A percentile compares a stretch with the other conserved stretches of the same genome.
Evolutionary conservation across 169 alveolate species (phyloP).

Genomic region (Cryptosporidium canis): DNA sequence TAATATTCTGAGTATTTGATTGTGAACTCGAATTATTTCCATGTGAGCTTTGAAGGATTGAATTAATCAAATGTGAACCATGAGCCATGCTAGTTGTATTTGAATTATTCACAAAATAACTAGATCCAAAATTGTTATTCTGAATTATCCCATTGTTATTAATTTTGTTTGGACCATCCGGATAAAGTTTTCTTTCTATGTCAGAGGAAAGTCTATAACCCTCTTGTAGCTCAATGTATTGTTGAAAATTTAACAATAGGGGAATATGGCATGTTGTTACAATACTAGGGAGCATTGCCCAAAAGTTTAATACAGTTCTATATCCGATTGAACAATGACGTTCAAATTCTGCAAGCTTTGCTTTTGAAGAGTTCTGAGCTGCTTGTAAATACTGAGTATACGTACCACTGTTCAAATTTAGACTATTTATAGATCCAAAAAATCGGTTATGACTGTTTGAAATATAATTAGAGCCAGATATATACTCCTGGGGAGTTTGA

Average conservation of each 20-base stretch:
- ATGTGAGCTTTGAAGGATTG: conserved; percentile 1
- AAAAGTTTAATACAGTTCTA: conserved; percentile 68
- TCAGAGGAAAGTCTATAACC: conserved; percentile 74
- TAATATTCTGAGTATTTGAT: not conserved
- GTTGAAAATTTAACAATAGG: conserved; percentile 76
- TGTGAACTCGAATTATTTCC: not conserved
- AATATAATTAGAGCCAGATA: not conserved
- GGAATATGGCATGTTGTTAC: conserved; percentile 73
- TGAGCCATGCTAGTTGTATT: not conserved
- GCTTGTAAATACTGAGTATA: conserved; percentile 21
- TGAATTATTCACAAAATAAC: not conserved
- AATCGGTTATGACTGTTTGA: not conserved
- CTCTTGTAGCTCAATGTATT: conserved; percentile 76
- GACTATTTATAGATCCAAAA: not conserved
- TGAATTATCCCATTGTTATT: not conserved
- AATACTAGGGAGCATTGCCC: conserved; percentile 72
- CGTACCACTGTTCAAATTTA: not conserved
- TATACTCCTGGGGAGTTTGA: not conserved
- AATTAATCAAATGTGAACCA: not conserved
- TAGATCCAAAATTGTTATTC: conserved; percentile 8
- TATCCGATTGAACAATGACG: conserved; percentile 71
- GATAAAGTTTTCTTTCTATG: conserved; percentile 58
- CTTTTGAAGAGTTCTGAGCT: conserved; percentile 8
- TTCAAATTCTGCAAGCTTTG: conserved; percentile 59
- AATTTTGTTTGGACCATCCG: not conserved